These are phyloP conservation scores for Populus hybrid DNA, from an alignment of 441 rosid species.

Conservation along the genomic window DNA sequence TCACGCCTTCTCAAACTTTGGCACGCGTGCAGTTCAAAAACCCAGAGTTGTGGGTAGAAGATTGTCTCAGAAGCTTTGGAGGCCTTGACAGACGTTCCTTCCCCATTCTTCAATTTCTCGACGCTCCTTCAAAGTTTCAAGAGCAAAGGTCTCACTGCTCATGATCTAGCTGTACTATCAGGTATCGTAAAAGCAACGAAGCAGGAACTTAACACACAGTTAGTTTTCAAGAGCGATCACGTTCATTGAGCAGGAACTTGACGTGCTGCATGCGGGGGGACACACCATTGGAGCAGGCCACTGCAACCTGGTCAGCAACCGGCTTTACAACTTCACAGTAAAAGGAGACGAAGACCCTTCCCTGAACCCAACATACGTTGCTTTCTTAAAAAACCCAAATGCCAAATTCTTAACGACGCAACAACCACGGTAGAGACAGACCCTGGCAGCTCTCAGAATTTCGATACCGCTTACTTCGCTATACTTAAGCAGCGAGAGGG, in stretches of 20 bases:
- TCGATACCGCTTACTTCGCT: conserved; percentile 43
- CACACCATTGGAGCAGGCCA: conserved; percentile 59
- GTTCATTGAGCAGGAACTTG: not conserved
- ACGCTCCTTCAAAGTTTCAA: conserved; percentile 10
- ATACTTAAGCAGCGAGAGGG: conserved; percentile 43
- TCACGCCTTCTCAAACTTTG: too few species aligned
- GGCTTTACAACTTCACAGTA: conserved; percentile 69
- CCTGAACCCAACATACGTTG: conserved; percentile 36
- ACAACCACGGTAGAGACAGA: conserved; percentile 47
- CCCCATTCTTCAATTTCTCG: conserved; percentile 14
- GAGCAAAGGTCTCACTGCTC: conserved; percentile 10
- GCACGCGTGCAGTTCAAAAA: conserved; percentile 34
- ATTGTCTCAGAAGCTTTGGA: conserved; percentile 41
- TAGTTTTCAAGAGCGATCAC: too few species aligned
- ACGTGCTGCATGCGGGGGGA: conserved; percentile 32
- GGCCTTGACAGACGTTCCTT: conserved; percentile 15
- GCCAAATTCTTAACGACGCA: conserved; percentile 25
- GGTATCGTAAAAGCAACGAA: not conserved
- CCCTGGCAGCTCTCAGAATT: conserved; percentile 37
- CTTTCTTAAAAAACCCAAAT: conserved; percentile 33
- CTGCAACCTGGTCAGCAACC: conserved; percentile 35
- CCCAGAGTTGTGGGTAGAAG: conserved; percentile 57
- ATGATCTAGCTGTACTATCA: conserved; percentile 13
- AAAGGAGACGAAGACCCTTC: conserved; percentile 55
- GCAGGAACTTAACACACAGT: too few species aligned